Percentiles rank a stretch among this genome's conserved stretches.
These are phyloP conservation scores for Lentithecium fluviatile DNA, from an alignment of 495 filamentous ascomycete species.

Conservation along the genomic window DNA sequence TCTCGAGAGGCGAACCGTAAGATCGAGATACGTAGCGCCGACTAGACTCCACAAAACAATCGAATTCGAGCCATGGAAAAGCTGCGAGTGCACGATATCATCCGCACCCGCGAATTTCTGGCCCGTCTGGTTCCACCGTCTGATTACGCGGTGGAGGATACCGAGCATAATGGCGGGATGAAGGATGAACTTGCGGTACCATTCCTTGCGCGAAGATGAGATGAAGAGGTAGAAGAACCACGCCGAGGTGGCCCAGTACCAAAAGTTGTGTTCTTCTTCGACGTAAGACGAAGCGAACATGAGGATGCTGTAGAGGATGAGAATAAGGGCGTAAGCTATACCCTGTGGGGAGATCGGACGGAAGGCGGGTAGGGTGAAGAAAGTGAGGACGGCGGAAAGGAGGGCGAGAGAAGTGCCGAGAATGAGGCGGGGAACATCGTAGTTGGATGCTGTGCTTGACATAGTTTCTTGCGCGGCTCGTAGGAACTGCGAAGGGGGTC, in stretches of 20 bases:
- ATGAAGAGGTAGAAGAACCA: conserved; percentile 59
- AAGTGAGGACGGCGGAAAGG: conserved; percentile 46
- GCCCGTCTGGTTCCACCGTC: conserved; percentile 94
- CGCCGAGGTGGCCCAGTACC: conserved; percentile 84
- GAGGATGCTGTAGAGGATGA: conserved; percentile 69
- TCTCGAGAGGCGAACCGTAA: conserved; percentile 20
- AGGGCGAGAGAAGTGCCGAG: conserved; percentile 55
- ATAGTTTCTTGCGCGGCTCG: conserved; percentile 68
- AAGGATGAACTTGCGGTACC: conserved; percentile 19
- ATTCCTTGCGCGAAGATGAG: conserved; percentile 24
- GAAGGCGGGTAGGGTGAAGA: conserved; percentile 18
- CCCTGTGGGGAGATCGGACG: conserved; percentile 26
- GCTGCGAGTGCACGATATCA: conserved; percentile 72
- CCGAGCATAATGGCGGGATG: conserved; percentile 45
- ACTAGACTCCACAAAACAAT: conserved; percentile 74
- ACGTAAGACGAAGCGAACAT: conserved; percentile 99
- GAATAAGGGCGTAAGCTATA: conserved; percentile 44
- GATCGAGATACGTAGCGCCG: conserved; percentile 60
- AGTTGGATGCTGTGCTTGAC: conserved; percentile 87
- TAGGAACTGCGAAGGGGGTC: no score
- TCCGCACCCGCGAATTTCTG: conserved; percentile 88
- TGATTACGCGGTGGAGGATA: conserved; percentile 53
- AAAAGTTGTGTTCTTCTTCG: conserved; percentile 97
- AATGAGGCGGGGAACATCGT: conserved; percentile 64
- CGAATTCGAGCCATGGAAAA: conserved; percentile 54